These are phyloP conservation scores for Neonectria ditissima DNA, from an alignment of 2,329 filamentous ascomycete species.

Conservation along the genomic window DNA sequence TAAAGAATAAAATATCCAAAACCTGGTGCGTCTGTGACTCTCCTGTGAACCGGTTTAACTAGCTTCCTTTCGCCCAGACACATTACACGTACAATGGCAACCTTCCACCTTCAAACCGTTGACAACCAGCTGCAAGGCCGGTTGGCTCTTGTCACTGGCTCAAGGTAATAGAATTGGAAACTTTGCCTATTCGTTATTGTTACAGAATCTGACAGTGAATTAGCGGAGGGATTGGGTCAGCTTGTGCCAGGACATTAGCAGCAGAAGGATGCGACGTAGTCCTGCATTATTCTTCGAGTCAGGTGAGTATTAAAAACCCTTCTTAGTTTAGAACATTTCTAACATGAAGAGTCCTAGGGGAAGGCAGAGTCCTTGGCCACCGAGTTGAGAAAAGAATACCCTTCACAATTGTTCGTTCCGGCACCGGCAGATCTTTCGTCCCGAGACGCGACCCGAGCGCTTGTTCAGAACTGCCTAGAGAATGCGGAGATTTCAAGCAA, in stretches of 20 bases:
- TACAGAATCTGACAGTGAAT: background rate
- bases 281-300: constrained; percentile 51
- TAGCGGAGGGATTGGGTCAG: constrained; percentile 52
- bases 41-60: background rate
- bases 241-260: constrained; percentile 48
- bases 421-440: constrained; percentile 45
- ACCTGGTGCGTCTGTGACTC: background rate
- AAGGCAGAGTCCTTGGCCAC: constrained; percentile 47
- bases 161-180: no score
- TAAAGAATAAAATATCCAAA: background rate
- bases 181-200: no score
- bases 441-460: constrained; percentile 31
- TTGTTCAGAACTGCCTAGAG: constrained; percentile 2
- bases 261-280: constrained; percentile 51
- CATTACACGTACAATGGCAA: constrained; percentile 14
- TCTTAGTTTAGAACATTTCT: no score
- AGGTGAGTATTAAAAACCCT: constrained; percentile 37
- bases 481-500: constrained; percentile 18
- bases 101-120: constrained; percentile 25
- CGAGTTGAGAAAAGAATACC: constrained; percentile 40
- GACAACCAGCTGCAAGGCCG: constrained; percentile 33
- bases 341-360: constrained; percentile 28
- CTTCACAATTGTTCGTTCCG: constrained; percentile 44
- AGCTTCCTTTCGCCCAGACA: background rate
- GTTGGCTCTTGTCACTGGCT: constrained; percentile 36